A percentile compares a stretch with the other conserved stretches of the same genome.
Conservation (phyloP, 2,329 filamentous ascomycete species). For the Fusarium tanahbumbuense region DNA sequence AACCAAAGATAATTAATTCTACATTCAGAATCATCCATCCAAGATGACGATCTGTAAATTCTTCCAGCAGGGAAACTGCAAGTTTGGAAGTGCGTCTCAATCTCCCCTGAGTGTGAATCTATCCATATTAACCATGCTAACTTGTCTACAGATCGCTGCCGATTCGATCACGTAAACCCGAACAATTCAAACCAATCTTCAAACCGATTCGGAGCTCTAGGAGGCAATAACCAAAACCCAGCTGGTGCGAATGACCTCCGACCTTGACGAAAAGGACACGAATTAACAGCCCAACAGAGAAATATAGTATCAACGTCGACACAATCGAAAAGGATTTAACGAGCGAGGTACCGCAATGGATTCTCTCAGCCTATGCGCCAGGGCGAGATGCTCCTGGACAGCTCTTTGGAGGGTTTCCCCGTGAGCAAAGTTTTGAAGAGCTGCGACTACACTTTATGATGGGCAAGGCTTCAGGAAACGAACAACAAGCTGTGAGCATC, state of each 20-base stretch:
- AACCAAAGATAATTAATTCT: constrained; percentile 2
- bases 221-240: constrained; percentile 40
- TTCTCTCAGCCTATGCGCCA: constrained; percentile 87
- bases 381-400: constrained; percentile 81
- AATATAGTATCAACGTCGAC: constrained; percentile 67
- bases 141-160: constrained; percentile 59
- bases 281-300: constrained; percentile 43
- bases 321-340: constrained; percentile 75
- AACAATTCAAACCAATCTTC: constrained; percentile 50
- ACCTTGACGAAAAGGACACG: not conserved
- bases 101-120: not conserved
- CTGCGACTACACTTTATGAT: constrained; percentile 78
- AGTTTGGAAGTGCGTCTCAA: constrained; percentile 59
- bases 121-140: constrained; percentile 12
- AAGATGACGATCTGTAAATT: constrained; percentile 60
- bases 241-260: constrained; percentile 30
- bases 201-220: constrained; percentile 70
- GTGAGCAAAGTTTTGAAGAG: constrained; percentile 92
- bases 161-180: constrained; percentile 64
- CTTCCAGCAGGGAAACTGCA: constrained; percentile 64
- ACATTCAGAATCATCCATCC: constrained; percentile 12
- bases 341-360: constrained; percentile 81
- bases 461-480: constrained; percentile 70
- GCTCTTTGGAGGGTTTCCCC: constrained; percentile 80
- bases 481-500: constrained; percentile 61